Percentiles rank a stretch among this genome's conserved stretches.
Evolutionary conservation across 371 early-diverging fungal species (phyloP).

Genomic region (Parasitella parasitica): DNA sequence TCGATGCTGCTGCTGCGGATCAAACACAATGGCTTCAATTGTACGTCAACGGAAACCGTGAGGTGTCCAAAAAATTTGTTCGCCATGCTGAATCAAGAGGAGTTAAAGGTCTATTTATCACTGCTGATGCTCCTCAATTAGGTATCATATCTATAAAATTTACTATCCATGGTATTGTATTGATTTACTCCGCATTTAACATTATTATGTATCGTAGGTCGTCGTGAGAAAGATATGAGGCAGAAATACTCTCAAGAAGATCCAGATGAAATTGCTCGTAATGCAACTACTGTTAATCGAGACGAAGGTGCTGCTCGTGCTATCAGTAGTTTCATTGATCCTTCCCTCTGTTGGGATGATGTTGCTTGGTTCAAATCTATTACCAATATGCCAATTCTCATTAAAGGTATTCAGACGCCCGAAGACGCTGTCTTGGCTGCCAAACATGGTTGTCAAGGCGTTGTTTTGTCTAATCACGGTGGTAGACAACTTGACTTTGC

Average conservation of each 20-base stretch:
- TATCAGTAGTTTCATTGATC: constrained; percentile 76
- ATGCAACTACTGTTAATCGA: constrained; percentile 26
- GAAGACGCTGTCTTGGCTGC: constrained; percentile 92
- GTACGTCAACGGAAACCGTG: constrained; percentile 85
- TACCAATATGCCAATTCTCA: constrained; percentile 83
- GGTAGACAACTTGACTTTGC: constrained; percentile 92
- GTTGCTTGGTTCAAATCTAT: constrained; percentile 82
- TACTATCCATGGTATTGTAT: too few relatives aligned
- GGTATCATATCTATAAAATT: too few relatives aligned
- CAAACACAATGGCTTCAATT: constrained; percentile 83
- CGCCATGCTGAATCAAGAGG: constrained; percentile 81
- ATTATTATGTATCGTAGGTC: too few relatives aligned
- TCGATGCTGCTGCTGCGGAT: constrained; percentile 40
- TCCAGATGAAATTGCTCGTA: constrained; percentile 35
- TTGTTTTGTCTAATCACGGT: constrained; percentile 94
- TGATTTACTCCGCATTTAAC: not conserved
- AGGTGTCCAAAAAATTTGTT: constrained; percentile 72
- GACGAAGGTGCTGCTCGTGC: constrained; percentile 74
- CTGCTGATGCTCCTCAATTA: constrained; percentile 91
- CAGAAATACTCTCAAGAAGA: constrained; percentile 54
- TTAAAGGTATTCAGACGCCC: constrained; percentile 90
- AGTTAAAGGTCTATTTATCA: constrained; percentile 83
- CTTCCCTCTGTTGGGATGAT: constrained; percentile 84
- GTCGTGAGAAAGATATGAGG: constrained; percentile 90
- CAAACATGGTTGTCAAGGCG: constrained; percentile 73